Base-by-base conservation (phyloP, 1,284 basidiomycete genomes). In the Fomitopsis pinicola region DNA sequence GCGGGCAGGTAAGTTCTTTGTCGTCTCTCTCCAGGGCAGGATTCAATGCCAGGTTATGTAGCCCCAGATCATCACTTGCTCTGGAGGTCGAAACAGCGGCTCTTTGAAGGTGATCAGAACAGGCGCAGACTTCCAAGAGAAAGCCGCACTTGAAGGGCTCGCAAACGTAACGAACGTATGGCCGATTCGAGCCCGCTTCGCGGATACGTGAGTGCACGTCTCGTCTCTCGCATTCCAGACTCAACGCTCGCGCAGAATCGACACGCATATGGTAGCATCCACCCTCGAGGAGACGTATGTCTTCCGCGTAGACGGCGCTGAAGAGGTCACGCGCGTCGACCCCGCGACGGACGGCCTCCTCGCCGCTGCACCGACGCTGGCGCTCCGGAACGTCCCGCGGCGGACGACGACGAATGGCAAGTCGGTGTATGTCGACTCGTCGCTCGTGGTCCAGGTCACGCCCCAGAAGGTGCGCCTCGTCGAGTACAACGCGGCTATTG, bases 41-140 rank as follows among this genome's bases (percentile, higher is more conserved):
- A n/a, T 40, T n/a, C 19, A 15, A 9, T 9, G 30, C 59, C 0
- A 7, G 6, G 42, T 19, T n/a, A 30, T 17, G 59, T 58, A 70
- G 88, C 84, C 84, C 14, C 88, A 95, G 71, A 83, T 98, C 53
- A 85, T 98, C 3, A 92, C 95, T 0, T 95, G 94, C 65, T 97
- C 95, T 2, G 97, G 97, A 1, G 90, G 88, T 0, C 83, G 84
- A 19, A 94, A 87, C 63, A 85, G 87, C 0, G 95, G 96, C 7
- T 89, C 90, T 10, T 71, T 99, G 9, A 87, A 93, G 42, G 75
- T 96, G 30, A 83, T 98, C 9, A 82, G 93, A 61, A 94, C 88
- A 63, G 96, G 96, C 2, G 94, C 94, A 0, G 91, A 94, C 59
- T 86, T 97, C 68, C 81, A 87, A 58, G 88, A 91, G 65, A 67